These are phyloP conservation scores for Lentinula sp. DNA, from an alignment of 768 basidiomycete species.

Conservation along the genomic window DNA sequence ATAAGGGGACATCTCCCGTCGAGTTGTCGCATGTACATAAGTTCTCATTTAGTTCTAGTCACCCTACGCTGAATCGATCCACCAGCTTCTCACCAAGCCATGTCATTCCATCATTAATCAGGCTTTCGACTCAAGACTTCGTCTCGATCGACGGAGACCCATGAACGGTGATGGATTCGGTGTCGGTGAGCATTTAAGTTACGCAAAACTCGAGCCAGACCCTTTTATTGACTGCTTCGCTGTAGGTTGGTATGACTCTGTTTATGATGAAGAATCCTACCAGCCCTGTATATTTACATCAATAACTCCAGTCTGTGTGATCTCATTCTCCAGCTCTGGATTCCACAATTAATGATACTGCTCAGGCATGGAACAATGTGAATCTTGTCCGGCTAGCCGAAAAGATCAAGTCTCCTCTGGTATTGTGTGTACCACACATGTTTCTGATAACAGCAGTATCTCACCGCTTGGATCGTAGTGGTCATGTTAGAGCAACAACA, in stretches of 20 bases:
- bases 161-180: conserved; percentile 97
- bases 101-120: conserved; percentile 97
- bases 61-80: conserved; percentile 7
- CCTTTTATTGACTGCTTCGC: neutral
- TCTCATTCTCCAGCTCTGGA: neutral
- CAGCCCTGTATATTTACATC: conserved; percentile 97
- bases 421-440: conserved; percentile 59
- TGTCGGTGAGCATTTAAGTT: conserved; percentile 52
- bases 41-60: neutral
- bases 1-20: conserved; percentile 92
- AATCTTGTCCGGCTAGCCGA: conserved; percentile 93
- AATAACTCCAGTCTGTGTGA: conserved; percentile 70
- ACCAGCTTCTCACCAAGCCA: conserved; percentile 83
- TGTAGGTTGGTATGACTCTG: conserved; percentile 90
- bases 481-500: conserved; percentile 91
- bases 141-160: conserved; percentile 75
- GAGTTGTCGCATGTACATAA: conserved; percentile 77
- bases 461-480: conserved; percentile 33
- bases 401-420: conserved; percentile 93
- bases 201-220: neutral
- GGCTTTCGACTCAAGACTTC: conserved; percentile 89
- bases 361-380: conserved; percentile 78
- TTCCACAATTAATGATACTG: neutral
- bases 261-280: conserved; percentile 71
- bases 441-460: neutral